A percentile compares a stretch with the other conserved stretches of the same genome.
Conservation (phyloP, 2,329 filamentous ascomycete genomes). For the Penicillium paneum region DNA sequence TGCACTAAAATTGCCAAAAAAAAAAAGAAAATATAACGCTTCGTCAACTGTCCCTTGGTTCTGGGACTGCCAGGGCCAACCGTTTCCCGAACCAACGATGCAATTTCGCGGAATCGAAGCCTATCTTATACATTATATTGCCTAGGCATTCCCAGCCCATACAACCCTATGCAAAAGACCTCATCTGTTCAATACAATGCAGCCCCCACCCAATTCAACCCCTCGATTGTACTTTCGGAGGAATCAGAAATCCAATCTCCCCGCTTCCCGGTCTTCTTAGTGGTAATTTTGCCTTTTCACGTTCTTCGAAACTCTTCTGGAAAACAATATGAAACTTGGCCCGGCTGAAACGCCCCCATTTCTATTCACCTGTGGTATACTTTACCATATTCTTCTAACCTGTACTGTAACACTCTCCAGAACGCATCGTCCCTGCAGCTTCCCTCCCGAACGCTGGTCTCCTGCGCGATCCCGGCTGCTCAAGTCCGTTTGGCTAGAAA, state of each 20-base stretch:
- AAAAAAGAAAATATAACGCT: slow-evolving; percentile 15
- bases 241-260: slow-evolving; percentile 10
- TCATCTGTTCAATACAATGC: slow-evolving; percentile 3
- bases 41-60: slow-evolving; percentile 19
- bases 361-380: not conserved
- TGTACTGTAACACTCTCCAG: slow-evolving; percentile 14
- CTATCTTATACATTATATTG: not conserved
- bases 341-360: slow-evolving; percentile 1
- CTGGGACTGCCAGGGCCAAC: slow-evolving; percentile 24
- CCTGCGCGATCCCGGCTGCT: slow-evolving; percentile 27
- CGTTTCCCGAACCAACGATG: slow-evolving; percentile 12
- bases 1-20: not conserved
- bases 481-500: slow-evolving; percentile 19
- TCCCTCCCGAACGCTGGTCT: slow-evolving; percentile 24
- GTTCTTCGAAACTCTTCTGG: slow-evolving; percentile 18
- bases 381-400: slow-evolving; percentile 14
- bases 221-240: slow-evolving; percentile 13
- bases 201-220: slow-evolving; percentile 8
- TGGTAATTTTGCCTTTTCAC: slow-evolving; percentile 17
- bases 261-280: slow-evolving; percentile 12
- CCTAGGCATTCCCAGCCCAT: not conserved
- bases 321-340: slow-evolving; percentile 24
- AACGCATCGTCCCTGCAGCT: slow-evolving; percentile 34
- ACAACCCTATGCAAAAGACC: not conserved
- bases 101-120: slow-evolving; percentile 3